Conservation (phyloP, 805 yeast genomes). For the Jamesozyma lodderae region DNA sequence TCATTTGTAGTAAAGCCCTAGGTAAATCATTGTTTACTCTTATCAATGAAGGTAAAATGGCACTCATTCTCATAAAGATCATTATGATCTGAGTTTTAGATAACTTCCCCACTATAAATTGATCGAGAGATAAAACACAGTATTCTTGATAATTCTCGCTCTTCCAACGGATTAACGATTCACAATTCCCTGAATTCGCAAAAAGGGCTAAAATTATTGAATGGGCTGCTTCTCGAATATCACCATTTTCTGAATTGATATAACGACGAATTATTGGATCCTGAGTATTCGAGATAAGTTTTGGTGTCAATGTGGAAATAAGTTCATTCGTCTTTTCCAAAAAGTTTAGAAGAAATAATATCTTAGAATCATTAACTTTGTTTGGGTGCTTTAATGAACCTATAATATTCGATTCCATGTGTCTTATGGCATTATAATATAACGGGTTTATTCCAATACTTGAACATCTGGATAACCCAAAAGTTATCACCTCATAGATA, state of each 20-base stretch:
- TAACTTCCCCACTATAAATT: slow-evolving; percentile 9
- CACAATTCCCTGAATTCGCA: slow-evolving; percentile 3
- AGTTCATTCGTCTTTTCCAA: slow-evolving; percentile 14
- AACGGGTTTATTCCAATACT: not conserved
- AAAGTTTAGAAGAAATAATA: slow-evolving; percentile 18
- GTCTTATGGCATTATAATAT: slow-evolving; percentile 6
- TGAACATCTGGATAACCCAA: slow-evolving; percentile 3
- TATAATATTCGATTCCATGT: slow-evolving; percentile 11
- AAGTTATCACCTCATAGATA: slow-evolving; percentile 14
- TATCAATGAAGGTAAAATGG: slow-evolving; percentile 8
- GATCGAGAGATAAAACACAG: slow-evolving; percentile 10
- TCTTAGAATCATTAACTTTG: slow-evolving; percentile 16
- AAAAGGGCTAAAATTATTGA: slow-evolving; percentile 15
- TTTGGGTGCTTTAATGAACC: slow-evolving; percentile 8
- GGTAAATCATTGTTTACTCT: slow-evolving; percentile 12
- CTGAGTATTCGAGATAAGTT: slow-evolving; percentile 6
- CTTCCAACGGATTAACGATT: slow-evolving; percentile 13
- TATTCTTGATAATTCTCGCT: slow-evolving; percentile 10
- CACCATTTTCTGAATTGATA: slow-evolving; percentile 6
- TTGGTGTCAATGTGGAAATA: slow-evolving; percentile 1
- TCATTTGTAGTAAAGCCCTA: slow-evolving; percentile 14
- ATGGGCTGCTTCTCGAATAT: slow-evolving; percentile 21
- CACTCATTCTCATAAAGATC: slow-evolving; percentile 13
- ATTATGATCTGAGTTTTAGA: slow-evolving; percentile 16
- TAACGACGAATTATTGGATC: slow-evolving; percentile 10